Base-by-base conservation (phyloP, 768 basidiomycete genomes). In the Tulasnella sp. region DNA sequence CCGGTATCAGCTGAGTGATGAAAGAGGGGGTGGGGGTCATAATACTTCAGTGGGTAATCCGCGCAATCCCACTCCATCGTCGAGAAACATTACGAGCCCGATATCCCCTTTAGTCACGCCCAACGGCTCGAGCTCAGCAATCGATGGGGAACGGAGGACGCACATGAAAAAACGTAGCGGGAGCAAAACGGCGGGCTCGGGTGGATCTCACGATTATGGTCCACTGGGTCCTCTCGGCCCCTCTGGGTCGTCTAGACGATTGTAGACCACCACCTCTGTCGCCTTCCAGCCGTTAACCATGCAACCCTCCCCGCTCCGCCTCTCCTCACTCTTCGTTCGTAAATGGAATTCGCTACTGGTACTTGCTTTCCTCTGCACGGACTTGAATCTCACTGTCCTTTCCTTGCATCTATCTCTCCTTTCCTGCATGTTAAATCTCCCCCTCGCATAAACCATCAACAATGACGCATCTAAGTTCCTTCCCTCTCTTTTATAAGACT, bases 1-100 rank as follows among this genome's bases (percentile, higher is more conserved):
- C 15, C 43, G 56, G 29, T 87, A 81, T 65, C 85, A 85, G 65
- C 73, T 85, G 34, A 72, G 78, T 8, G 82, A 87, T 49, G 43
- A 25, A 24, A 21, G 53, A 2, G 30, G 41, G 24, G n/a, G 41
- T 43, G 27, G 31, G 21, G 45, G 45, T 5, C 10, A 48, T 27
- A 38, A 54, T 38, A 22, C 53, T 30, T 43, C 25, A 49, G 56
- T 58, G 56, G 56, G 44, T 58, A n/a, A n/a, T n/a, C n/a, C n/a
- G n/a, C n/a, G 27, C 27, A 22, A 17, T 19, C 48, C 56, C 41
- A 9, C 27, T 46, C 42, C 24, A 27, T 27, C 29, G 57, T 25
- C 55, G 29, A 1, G 41, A 29, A 15, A 44, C 43, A 48, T 61
- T 43, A 52, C 57, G 45, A 43, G 74, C 75, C 25, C 65, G 52